Percentiles rank a stretch among this genome's conserved stretches.
These are phyloP conservation scores for Hemerocallis citrina DNA, from an alignment of 106 monocot species.

Conservation along the genomic window DNA sequence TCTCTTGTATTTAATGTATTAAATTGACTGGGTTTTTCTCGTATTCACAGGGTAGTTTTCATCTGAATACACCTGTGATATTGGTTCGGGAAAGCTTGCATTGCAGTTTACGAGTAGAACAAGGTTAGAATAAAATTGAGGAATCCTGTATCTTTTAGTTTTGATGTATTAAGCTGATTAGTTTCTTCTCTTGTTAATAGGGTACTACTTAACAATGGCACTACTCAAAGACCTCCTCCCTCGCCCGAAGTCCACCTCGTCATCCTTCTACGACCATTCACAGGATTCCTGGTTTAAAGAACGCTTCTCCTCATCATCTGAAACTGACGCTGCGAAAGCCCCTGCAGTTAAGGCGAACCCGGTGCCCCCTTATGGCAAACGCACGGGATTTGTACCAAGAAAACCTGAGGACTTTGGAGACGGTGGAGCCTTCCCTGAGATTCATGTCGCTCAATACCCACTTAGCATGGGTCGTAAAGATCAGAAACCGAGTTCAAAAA, in stretches of 20 bases:
- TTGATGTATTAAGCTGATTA: too few species aligned
- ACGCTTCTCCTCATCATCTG: slow-evolving; percentile 43
- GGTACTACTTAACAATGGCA: too few species aligned
- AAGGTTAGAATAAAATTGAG: too few species aligned
- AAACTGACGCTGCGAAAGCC: not conserved
- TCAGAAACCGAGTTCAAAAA: slow-evolving; percentile 77
- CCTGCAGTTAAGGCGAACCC: slow-evolving; percentile 24
- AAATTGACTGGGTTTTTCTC: too few species aligned
- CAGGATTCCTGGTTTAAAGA: slow-evolving; percentile 92
- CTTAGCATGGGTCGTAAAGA: slow-evolving; percentile 85
- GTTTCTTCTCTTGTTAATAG: too few species aligned
- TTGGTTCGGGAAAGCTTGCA: too few species aligned
- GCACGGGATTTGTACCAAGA: slow-evolving; percentile 72
- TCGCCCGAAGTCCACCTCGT: slow-evolving; percentile 32
- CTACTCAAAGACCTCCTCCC: slow-evolving; percentile 75
- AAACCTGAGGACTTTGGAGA: slow-evolving; percentile 92
- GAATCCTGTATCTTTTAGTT: too few species aligned
- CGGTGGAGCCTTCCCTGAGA: slow-evolving; percentile 98
- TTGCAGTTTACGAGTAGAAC: too few species aligned
- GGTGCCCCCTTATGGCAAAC: slow-evolving; percentile 77
- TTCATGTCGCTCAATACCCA: slow-evolving; percentile 91
- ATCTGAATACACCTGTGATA: too few species aligned
- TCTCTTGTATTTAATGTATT: too few species aligned
- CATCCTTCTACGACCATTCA: slow-evolving; percentile 67
- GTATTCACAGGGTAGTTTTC: too few species aligned